Conservation (phyloP, 2,329 filamentous ascomycete species). For the Pseudocercospora ulei region DNA sequence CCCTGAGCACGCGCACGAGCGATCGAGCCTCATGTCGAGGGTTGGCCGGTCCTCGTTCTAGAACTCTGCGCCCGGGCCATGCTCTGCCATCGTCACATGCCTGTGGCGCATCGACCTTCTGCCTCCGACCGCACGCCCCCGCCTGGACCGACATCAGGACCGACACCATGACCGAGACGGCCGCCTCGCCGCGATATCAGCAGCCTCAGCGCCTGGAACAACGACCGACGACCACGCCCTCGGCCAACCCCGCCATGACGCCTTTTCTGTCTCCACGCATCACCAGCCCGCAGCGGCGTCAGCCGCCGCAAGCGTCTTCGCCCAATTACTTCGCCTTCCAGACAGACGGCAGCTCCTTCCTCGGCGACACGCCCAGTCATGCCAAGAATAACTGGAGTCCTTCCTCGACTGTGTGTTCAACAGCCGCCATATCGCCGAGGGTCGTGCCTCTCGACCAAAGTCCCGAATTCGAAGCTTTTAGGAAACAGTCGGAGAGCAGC, state of each 20-base stretch:
- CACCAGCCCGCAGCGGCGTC: conserved; percentile 19
- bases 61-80: conserved; percentile 1
- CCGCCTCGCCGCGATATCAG: conserved; percentile 24
- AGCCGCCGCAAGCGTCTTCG: conserved; percentile 42
- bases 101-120: conserved; percentile 2
- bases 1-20: neutral
- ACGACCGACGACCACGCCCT: conserved; percentile 18
- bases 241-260: conserved; percentile 25
- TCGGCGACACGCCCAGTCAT: conserved; percentile 38
- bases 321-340: conserved; percentile 82
- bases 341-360: conserved; percentile 53
- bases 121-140: neutral
- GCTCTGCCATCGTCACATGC: neutral
- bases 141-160: conserved; percentile 7
- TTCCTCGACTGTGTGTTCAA: conserved; percentile 61
- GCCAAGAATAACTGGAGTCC: conserved; percentile 66
- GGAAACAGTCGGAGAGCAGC: conserved; percentile 56
- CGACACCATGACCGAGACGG: conserved; percentile 23
- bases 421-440: conserved; percentile 57
- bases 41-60: neutral
- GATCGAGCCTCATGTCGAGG: neutral
- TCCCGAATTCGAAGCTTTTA: conserved; percentile 72
- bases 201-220: conserved; percentile 11
- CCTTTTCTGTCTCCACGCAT: conserved; percentile 28
- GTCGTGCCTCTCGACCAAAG: conserved; percentile 64